Evolutionary conservation across 2,329 filamentous ascomycete genomes (phyloP), one percentile per base, ranked within the genome.

Genomic region (Botrytis tulipae): DNA sequence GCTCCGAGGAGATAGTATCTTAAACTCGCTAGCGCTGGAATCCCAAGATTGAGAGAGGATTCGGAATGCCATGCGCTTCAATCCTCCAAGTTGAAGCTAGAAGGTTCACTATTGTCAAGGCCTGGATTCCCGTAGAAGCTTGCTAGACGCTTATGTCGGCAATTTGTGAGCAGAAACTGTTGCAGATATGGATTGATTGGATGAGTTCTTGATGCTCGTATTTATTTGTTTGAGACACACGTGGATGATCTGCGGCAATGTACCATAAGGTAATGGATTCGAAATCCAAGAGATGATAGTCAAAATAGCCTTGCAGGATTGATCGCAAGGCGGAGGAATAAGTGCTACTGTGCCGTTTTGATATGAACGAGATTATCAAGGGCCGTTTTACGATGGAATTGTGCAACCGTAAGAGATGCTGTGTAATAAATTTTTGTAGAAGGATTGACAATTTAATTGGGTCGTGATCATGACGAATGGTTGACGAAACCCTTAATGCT

Each of bases 251-350:
- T 67, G n/a, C 32, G 44, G 48, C 2, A 46, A 51, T 51, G 32
- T 51, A 37, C 32, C 32, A 7, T 37, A 37, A 29, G 32, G 22
- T 10, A 54, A 67, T 22, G 44, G 42, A 66, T 67, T 12, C 14
- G 22, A 37, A 25, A 51, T 51, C 44, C 14, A 18, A 54, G 16
- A 67, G 14, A 51, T 18, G 22, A 54, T 51, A 54, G 32, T n/a
- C 22, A 25, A 67, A 67, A 20, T 32, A 67, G 65, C 22, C 65
- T 54, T 20, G 46, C 46, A 67, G 65, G 65, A 67, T 51, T 35
- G 12, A n/a, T 29, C 22, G 44, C 22, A 35, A 51, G 20, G 22
- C 32, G 44, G 22, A 51, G 46, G 44, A 22, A 67, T 37, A 40
- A 37, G 4, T 51, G 22, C 32, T 25, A 67, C 61, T 51, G 65